phyloP scores from a whole-genome alignment of 257 asterid species.

The Solanum bulbocastanum region DNA sequence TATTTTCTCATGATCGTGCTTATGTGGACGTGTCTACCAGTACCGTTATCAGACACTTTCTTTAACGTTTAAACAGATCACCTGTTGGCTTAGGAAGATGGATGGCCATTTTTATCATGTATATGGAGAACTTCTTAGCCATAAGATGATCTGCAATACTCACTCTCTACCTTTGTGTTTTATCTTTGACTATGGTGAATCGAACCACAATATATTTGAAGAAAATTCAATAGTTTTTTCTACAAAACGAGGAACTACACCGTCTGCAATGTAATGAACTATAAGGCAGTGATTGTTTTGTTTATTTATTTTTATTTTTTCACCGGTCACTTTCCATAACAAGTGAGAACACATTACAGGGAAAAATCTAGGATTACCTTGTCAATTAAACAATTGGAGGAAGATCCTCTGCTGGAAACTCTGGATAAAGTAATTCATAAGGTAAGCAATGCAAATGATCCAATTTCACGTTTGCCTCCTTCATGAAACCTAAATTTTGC shows the following conservation, averaged over 20 bases:
- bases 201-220: not conserved
- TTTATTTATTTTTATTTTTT: not conserved
- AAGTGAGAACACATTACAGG: not conserved
- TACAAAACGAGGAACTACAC: not conserved
- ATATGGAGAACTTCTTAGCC: not conserved
- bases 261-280: not conserved
- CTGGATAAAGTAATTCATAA: constrained; percentile 90
- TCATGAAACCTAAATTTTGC: not conserved
- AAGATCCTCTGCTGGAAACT: constrained; percentile 89
- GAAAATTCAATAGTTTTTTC: not conserved
- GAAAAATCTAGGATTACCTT: constrained; percentile 60
- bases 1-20: constrained; percentile 17
- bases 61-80: not conserved
- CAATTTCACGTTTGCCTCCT: not conserved
- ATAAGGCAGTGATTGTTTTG: not conserved
- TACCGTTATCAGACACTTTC: not conserved
- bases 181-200: not conserved
- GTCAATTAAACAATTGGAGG: constrained; percentile 89
- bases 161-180: not conserved
- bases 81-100: not conserved
- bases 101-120: not conserved
- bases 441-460: constrained; percentile 23
- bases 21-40: not conserved
- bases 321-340: not conserved
- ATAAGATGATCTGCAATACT: not conserved